These are phyloP conservation scores for Cymbopogon flexuosus DNA, from an alignment of 202 grass and related monocot species.

Conservation along the genomic window DNA sequence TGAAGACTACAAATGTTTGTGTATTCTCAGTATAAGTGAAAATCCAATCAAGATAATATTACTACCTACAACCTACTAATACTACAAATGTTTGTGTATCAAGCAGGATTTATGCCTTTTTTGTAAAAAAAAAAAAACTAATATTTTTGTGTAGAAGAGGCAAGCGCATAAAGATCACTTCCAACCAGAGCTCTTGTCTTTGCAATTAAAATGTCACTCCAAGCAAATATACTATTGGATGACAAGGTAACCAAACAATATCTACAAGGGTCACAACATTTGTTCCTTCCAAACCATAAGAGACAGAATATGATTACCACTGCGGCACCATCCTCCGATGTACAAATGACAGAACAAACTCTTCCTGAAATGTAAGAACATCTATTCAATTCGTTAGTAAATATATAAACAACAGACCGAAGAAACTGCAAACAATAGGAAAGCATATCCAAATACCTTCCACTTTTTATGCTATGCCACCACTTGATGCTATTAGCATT, in stretches of 20 bases:
- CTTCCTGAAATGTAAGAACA: slow-evolving; percentile 7
- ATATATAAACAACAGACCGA: background rate
- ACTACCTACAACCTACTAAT: too few species aligned
- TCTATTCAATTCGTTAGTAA: background rate
- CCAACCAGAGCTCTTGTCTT: background rate
- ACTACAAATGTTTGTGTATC: background rate
- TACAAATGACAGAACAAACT: background rate
- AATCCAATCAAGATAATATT: too few species aligned
- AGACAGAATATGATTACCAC: background rate
- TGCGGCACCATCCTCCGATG: background rate
- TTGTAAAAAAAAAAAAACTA: background rate
- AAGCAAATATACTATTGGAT: slow-evolving; percentile 1
- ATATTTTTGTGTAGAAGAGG: background rate
- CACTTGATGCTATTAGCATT: background rate
- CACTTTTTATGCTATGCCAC: background rate
- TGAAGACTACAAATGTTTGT: background rate
- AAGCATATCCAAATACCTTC: slow-evolving; percentile 17
- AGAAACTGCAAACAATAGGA: background rate
- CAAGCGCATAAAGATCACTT: background rate
- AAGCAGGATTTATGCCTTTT: background rate
- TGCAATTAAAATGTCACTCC: background rate
- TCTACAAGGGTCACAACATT: background rate
- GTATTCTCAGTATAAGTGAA: too few species aligned
- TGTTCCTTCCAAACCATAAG: slow-evolving; percentile 6
- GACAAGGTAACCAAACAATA: background rate